phyloP scores from a whole-genome alignment of 2,329 filamentous ascomycete genomes.

The Lojkania enalia region DNA sequence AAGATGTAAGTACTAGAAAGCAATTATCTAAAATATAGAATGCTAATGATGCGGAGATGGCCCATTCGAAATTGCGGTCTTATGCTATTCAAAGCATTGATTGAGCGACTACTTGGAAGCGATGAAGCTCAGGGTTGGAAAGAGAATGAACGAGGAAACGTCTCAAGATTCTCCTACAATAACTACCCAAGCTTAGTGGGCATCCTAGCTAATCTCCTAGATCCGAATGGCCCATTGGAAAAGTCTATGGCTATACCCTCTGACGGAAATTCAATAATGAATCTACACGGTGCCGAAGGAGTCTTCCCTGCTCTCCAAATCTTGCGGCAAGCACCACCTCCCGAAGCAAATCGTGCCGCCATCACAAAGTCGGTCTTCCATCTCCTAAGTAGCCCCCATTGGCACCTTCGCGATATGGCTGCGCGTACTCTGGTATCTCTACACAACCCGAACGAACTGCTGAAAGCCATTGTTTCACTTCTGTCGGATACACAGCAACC shows the following conservation, averaged over 20 bases:
- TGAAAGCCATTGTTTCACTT: slow-evolving; percentile 23
- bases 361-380: slow-evolving; percentile 62
- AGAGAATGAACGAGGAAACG: slow-evolving; percentile 46
- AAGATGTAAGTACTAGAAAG: slow-evolving; percentile 62
- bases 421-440: slow-evolving; percentile 65
- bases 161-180: slow-evolving; percentile 67
- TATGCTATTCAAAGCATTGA: slow-evolving; percentile 82
- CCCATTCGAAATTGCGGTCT: slow-evolving; percentile 92
- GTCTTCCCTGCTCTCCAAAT: slow-evolving; percentile 86
- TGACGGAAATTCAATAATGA: slow-evolving; percentile 31
- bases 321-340: slow-evolving; percentile 70
- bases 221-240: slow-evolving; percentile 31
- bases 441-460: slow-evolving; percentile 26
- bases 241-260: slow-evolving; percentile 26
- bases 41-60: slow-evolving; percentile 61
- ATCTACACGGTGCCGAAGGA: slow-evolving; percentile 58
- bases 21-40: not conserved
- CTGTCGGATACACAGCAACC: slow-evolving; percentile 17
- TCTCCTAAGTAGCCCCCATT: slow-evolving; percentile 70
- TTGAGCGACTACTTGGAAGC: slow-evolving; percentile 76
- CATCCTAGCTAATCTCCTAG: slow-evolving; percentile 66
- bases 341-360: slow-evolving; percentile 57
- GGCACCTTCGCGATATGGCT: slow-evolving; percentile 82
- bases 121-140: slow-evolving; percentile 66
- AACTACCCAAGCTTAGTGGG: slow-evolving; percentile 68